Base-by-base conservation (phyloP, 208 protist genomes). In the Leishmania turanica region DNA sequence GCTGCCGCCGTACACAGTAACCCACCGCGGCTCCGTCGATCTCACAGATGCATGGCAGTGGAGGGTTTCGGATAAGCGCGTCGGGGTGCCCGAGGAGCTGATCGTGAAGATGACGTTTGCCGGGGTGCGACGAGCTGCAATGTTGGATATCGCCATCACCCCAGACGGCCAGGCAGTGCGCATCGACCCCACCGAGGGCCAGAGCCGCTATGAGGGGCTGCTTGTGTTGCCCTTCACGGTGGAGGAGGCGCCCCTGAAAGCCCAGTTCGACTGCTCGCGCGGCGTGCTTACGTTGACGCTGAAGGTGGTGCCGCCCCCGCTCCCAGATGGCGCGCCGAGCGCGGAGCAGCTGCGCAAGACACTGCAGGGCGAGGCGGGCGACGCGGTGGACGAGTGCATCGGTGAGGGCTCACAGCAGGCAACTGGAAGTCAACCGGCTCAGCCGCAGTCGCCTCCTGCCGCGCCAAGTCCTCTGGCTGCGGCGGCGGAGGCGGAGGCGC, bases 171-270 rank as follows among this genome's bases (percentile, higher is more conserved):
- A 77, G 7, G 86, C 88, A 37, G 66, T 98, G 34, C 78, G 75
- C 53, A 78, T 98, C n/a, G 68, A 81, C 31, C 87, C 69, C 40
- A 96, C 90, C 24, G 78, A 75, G 64, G 79, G 74, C 34, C 82
- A 91, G 73, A 65, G 76, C 53, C 64, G 19, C 19, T 96, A 92
- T 74, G 84, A 91, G 21, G 95, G 95, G 1, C 79, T 90, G 11
- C 6, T 98, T 31, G 86, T 90, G 62, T 83, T 98, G 42, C 95
- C 95, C 7, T 98, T 96, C 77, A 84, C 93, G 2, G 95, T 98
- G 62, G 84, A 94, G 79, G 68, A 83, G 72, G 87, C 77, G 21
- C 93, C 95, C n/a, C 40, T 80, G 21, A 83, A 84, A 69, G 95
- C 95, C 15, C 90, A 88, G 80, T 95, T 96, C 74, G 92, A 96